Evolutionary conservation across 768 basidiomycete species (phyloP).

Genomic region (Leucocoprinus sp.): DNA sequence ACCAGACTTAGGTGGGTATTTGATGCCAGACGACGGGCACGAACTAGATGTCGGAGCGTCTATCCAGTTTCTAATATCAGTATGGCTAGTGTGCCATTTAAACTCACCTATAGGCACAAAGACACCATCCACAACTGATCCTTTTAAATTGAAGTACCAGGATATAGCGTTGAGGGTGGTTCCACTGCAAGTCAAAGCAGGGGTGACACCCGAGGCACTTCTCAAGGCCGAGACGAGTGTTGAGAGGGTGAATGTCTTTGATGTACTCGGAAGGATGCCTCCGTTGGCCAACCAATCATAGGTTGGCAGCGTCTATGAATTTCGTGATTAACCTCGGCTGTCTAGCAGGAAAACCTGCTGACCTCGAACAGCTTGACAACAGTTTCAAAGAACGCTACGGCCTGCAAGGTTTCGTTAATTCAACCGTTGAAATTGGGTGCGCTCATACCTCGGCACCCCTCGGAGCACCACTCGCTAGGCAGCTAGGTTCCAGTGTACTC

Average conservation of each 20-base stretch:
- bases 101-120: slow-evolving; percentile 52
- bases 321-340: neutral
- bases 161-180: slow-evolving; percentile 31
- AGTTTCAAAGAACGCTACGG: slow-evolving; percentile 56
- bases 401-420: no score
- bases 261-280: slow-evolving; percentile 67
- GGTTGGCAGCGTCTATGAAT: slow-evolving; percentile 51
- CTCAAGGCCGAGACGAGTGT: slow-evolving; percentile 47
- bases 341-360: neutral
- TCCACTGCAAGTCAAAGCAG: slow-evolving; percentile 26
- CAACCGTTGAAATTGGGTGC: no score
- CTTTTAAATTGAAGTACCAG: slow-evolving; percentile 59
- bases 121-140: slow-evolving; percentile 58
- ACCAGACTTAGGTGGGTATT: slow-evolving; percentile 50
- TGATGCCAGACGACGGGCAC: slow-evolving; percentile 51
- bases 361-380: slow-evolving; percentile 54
- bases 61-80: slow-evolving; percentile 16
- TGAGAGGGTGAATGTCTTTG: slow-evolving; percentile 49
- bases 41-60: slow-evolving; percentile 41
- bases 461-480: slow-evolving; percentile 51
- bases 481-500: slow-evolving; percentile 51
- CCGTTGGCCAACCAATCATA: slow-evolving; percentile 60
- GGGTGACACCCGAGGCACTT: slow-evolving; percentile 44
- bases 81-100: neutral
- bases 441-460: slow-evolving; percentile 48